Percentiles rank a stretch among this genome's conserved stretches.
Conservation (phyloP, 768 basidiomycete species). For the Naganishia friedmannii region DNA sequence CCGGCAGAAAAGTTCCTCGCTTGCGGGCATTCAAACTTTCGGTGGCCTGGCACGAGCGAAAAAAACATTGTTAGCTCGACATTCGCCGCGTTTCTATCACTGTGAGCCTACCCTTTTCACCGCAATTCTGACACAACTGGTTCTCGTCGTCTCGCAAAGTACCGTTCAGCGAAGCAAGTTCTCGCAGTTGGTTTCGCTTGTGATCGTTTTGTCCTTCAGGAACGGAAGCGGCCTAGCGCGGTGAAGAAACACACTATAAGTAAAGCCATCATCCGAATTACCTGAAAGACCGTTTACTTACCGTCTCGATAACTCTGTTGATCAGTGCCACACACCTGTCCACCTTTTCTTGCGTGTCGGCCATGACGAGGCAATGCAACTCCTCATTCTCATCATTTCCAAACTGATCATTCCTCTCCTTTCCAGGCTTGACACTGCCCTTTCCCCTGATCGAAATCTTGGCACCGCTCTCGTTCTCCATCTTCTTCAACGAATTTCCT, state of each 20-base stretch:
- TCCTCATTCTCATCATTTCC: constrained; percentile 98
- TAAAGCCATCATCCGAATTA: neutral
- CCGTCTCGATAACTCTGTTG: constrained; percentile 96
- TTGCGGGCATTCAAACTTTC: constrained; percentile 98
- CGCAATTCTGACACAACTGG: constrained; percentile 80
- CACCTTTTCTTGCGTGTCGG: constrained; percentile 88
- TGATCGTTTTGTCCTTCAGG: constrained; percentile 99
- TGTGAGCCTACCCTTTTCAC: constrained; percentile 44
- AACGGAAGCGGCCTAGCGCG: constrained; percentile 86
- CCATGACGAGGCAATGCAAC: constrained; percentile 93
- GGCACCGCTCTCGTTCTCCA: constrained; percentile 96
- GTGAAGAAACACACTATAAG: neutral
- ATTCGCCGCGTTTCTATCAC: constrained; percentile 1
- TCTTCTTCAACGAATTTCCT: constrained; percentile 98
- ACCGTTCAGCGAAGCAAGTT: constrained; percentile 94
- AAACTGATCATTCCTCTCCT: constrained; percentile 87
- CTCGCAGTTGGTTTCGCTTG: constrained; percentile 96
- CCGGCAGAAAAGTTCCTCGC: constrained; percentile 98
- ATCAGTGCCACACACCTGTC: constrained; percentile 87
- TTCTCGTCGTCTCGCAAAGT: constrained; percentile 99
- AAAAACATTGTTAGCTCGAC: neutral
- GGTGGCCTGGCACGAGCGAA: constrained; percentile 62
- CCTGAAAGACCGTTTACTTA: constrained; percentile 53
- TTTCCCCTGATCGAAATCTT: constrained; percentile 98
- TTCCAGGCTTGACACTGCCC: constrained; percentile 98